Conservation (phyloP, 192 early-diverging fungal species). For the Umbelopsis ramanniana region DNA sequence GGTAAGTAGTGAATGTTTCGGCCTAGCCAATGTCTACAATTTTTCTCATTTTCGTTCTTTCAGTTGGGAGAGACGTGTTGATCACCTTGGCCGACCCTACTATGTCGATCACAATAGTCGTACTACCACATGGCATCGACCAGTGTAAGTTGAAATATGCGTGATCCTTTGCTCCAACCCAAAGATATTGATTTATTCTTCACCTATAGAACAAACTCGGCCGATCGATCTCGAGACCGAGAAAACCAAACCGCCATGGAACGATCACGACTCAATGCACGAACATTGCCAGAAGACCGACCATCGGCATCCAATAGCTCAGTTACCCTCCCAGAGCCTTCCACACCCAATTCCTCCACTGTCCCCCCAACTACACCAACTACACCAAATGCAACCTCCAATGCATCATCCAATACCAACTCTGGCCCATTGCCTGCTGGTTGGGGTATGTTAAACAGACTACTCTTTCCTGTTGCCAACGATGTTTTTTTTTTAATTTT, state of each 20-base stretch:
- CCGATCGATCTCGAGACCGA: constrained; percentile 40
- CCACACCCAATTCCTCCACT: constrained; percentile 35
- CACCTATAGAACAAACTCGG: background rate
- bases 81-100: constrained; percentile 90
- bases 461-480: background rate
- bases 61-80: constrained; percentile 95
- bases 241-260: constrained; percentile 69
- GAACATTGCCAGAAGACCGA: constrained; percentile 75
- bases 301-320: constrained; percentile 12
- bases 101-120: constrained; percentile 97
- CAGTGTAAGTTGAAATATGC: constrained; percentile 31
- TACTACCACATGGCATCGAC: constrained; percentile 89
- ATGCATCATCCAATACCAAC: constrained; percentile 38
- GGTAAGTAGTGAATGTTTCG: constrained; percentile 13
- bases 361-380: constrained; percentile 29
- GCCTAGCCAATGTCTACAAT: background rate
- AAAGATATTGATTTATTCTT: no score
- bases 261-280: constrained; percentile 76
- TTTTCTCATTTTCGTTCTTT: background rate
- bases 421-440: constrained; percentile 80
- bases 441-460: constrained; percentile 49
- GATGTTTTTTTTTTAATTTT: background rate
- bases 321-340: background rate
- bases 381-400: constrained; percentile 30
- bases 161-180: background rate